These are phyloP conservation scores for Bothriochloa decipiens DNA, from an alignment of 176 grass and related monocot genomes.

Conservation along the genomic window DNA sequence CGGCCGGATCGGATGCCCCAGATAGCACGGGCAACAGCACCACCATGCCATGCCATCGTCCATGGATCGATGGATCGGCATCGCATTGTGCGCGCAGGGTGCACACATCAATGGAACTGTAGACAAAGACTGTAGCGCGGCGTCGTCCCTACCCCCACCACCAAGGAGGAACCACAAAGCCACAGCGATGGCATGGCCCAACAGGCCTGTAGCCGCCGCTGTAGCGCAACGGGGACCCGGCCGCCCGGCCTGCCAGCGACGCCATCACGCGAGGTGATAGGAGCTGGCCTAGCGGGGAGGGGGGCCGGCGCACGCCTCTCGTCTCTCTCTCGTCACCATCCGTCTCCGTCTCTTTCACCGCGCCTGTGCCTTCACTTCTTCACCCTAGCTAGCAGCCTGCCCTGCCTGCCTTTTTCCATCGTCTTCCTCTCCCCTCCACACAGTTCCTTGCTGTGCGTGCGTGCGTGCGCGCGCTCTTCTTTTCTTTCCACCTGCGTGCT, in stretches of 20 bases:
- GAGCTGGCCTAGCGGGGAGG: not conserved
- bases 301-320: constrained; percentile 28
- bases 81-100: not conserved
- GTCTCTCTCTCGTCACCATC: not conserved
- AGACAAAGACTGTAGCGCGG: constrained; percentile 28
- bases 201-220: not conserved
- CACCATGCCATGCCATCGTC: too few species aligned
- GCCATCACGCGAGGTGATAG: not conserved
- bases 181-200: constrained; percentile 15
- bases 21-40: too few species aligned
- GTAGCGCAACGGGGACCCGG: not conserved
- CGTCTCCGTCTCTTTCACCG: not conserved
- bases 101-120: constrained; percentile 28
- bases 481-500: not conserved
- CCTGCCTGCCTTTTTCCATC: not conserved
- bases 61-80: not conserved
- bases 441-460: not conserved
- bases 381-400: not conserved
- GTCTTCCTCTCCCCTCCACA: constrained; percentile 23
- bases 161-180: constrained; percentile 35
- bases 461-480: not conserved
- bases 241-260: too few species aligned
- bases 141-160: constrained; percentile 26
- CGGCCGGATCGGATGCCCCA: too few species aligned
- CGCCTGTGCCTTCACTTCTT: not conserved